These are phyloP conservation scores for Tulasnella sp. DNA, from an alignment of 768 basidiomycete genomes.

Conservation along the genomic window DNA sequence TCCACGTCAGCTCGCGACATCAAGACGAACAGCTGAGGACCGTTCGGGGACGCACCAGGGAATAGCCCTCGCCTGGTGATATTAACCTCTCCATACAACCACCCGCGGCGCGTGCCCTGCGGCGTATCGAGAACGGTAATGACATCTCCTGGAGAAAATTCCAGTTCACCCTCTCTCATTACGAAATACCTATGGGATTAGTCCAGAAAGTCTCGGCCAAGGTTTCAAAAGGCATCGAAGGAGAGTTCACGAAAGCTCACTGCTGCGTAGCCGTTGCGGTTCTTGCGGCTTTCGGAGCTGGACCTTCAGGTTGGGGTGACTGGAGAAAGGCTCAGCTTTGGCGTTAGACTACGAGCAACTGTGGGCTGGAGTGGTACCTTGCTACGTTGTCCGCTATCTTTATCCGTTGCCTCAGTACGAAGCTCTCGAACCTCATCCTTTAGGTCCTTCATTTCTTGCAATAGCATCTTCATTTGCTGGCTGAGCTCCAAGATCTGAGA, in stretches of 20 bases:
- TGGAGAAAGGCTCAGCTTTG: neutral
- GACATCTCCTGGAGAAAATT: neutral
- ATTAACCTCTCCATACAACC: neutral
- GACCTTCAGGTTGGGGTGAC: neutral
- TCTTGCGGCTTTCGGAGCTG: neutral
- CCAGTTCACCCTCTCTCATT: neutral
- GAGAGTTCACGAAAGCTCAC: neutral
- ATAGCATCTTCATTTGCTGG: neutral
- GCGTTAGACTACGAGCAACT: neutral
- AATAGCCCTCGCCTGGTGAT: neutral
- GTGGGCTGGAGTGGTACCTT: neutral
- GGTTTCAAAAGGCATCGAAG: neutral
- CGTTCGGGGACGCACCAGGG: neutral
- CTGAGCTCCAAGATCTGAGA: neutral
- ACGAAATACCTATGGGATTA: neutral
- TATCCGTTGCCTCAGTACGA: neutral
- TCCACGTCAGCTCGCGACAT: neutral
- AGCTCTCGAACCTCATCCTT: neutral
- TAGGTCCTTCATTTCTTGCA: neutral
- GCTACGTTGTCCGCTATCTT: neutral
- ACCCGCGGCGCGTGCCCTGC: neutral
- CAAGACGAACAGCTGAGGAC: neutral
- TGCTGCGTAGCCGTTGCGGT: neutral
- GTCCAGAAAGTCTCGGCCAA: neutral
- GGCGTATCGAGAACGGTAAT: neutral